A percentile compares a stretch with the other conserved stretches of the same genome.
phyloP scores from a whole-genome alignment of 75 land plant genomes.

The Adiantum capillusveneris region DNA sequence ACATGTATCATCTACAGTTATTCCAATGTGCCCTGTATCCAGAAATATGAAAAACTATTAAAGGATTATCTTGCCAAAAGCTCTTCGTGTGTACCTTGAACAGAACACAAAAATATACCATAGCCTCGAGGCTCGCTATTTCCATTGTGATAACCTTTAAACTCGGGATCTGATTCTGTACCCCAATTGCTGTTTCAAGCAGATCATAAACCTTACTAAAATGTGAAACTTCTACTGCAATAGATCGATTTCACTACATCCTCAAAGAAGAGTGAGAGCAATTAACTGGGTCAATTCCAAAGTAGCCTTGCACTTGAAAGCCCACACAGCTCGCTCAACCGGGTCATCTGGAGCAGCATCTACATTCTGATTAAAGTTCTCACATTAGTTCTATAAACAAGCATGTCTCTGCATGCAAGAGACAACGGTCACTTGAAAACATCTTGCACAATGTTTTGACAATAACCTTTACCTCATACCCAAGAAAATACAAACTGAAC shows the following conservation, averaged over 20 bases:
- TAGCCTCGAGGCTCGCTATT: constrained; percentile 93
- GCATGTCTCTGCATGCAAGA: neutral
- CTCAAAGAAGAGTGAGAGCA: neutral
- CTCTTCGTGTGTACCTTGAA: no score
- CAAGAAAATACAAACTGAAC: constrained; percentile 86
- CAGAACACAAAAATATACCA: no score
- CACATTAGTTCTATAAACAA: neutral
- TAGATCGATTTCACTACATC: neutral
- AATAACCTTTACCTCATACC: constrained; percentile 65
- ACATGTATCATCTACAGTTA: constrained; percentile 92
- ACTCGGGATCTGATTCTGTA: constrained; percentile 87
- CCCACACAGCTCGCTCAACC: constrained; percentile 60
- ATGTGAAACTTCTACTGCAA: neutral
- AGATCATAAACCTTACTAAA: neutral
- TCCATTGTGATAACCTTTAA: constrained; percentile 95
- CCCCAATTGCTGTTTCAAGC: constrained; percentile 78
- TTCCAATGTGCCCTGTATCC: constrained; percentile 92
- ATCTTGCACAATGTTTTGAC: no score
- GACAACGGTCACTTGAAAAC: no score
- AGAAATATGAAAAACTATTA: no score
- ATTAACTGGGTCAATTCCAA: constrained; percentile 90
- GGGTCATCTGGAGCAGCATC: constrained; percentile 51
- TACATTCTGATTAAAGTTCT: constrained; percentile 34
- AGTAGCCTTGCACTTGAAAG: constrained; percentile 66
- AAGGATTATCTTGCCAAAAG: no score